These are phyloP conservation scores for Cladorrhinum sp. DNA, from an alignment of 2,329 filamentous ascomycete species.

Conservation along the genomic window DNA sequence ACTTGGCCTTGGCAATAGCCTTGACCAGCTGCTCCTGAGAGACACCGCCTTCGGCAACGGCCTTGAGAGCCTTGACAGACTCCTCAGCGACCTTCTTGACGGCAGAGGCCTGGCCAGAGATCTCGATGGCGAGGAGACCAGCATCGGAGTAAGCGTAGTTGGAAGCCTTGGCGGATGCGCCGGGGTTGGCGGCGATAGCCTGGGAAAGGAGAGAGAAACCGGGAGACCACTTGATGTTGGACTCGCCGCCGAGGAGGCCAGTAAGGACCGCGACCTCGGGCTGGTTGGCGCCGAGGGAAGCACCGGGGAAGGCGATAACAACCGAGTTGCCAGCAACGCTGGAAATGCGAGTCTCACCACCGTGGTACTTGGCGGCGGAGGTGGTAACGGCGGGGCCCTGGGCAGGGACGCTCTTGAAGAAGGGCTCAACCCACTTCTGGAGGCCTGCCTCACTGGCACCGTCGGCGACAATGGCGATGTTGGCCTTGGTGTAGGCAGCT, in stretches of 20 bases:
- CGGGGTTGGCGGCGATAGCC: conserved; percentile 63
- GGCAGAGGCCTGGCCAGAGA: conserved; percentile 70
- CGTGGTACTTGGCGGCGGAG: conserved; percentile 78
- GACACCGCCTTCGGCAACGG: conserved; percentile 70
- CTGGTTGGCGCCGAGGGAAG: conserved; percentile 77
- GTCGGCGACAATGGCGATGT: conserved; percentile 88
- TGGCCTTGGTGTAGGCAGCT: conserved; percentile 80
- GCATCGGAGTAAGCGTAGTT: conserved; percentile 91
- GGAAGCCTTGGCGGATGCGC: conserved; percentile 67
- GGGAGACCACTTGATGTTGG: conserved; percentile 90
- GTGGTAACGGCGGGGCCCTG: conserved; percentile 53
- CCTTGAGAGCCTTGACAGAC: conserved; percentile 78
- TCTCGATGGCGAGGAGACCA: conserved; percentile 79
- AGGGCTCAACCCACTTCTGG: conserved; percentile 86
- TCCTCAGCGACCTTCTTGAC: conserved; percentile 73
- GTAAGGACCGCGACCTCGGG: conserved; percentile 85
- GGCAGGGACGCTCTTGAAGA: conserved; percentile 73
- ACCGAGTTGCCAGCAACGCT: conserved; percentile 75
- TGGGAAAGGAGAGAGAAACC: conserved; percentile 91
- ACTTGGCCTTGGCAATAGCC: conserved; percentile 90
- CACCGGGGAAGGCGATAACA: conserved; percentile 90
- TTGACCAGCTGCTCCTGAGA: conserved; percentile 85
- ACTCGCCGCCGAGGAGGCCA: conserved; percentile 84
- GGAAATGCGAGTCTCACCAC: conserved; percentile 87
- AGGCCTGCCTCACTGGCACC: conserved; percentile 75